Evolutionary conservation across 257 asterid species (phyloP).

Genomic region (Scutellaria galericulata): DNA sequence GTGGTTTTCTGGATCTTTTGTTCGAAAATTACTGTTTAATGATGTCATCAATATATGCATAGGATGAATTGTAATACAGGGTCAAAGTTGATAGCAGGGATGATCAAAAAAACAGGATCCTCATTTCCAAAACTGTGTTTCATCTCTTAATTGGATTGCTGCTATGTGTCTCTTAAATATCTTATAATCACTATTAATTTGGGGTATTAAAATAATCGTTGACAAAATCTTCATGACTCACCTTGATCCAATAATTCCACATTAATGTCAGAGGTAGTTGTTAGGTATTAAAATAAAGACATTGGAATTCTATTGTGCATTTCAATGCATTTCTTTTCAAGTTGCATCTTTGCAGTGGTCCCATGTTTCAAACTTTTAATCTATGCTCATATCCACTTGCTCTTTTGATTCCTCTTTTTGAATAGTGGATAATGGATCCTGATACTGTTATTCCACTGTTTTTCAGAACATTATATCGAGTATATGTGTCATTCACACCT

Average conservation of each 20-base stretch:
- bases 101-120: background rate
- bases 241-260: conserved; percentile 8
- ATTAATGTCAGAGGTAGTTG: conserved; percentile 32
- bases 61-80: background rate
- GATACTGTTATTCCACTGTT: conserved; percentile 6
- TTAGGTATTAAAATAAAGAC: conserved; percentile 28
- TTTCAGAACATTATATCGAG: background rate
- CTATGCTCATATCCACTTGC: conserved; percentile 43
- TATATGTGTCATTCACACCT: background rate
- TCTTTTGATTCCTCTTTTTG: conserved; percentile 40
- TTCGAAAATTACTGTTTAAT: background rate
- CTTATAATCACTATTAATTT: too few relatives aligned
- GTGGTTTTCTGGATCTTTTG: background rate
- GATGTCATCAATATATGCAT: background rate
- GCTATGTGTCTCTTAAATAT: too few relatives aligned
- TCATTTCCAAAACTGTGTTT: too few relatives aligned
- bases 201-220: too few relatives aligned
- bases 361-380: conserved; percentile 37
- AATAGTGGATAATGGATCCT: conserved; percentile 37
- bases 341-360: conserved; percentile 40
- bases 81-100: conserved; percentile 1
- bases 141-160: too few relatives aligned
- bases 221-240: too few relatives aligned
- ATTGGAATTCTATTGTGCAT: conserved; percentile 6
- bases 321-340: conserved; percentile 30